Base-by-base conservation (phyloP, 1,284 basidiomycete species). In the Caloboletus inedulis region DNA sequence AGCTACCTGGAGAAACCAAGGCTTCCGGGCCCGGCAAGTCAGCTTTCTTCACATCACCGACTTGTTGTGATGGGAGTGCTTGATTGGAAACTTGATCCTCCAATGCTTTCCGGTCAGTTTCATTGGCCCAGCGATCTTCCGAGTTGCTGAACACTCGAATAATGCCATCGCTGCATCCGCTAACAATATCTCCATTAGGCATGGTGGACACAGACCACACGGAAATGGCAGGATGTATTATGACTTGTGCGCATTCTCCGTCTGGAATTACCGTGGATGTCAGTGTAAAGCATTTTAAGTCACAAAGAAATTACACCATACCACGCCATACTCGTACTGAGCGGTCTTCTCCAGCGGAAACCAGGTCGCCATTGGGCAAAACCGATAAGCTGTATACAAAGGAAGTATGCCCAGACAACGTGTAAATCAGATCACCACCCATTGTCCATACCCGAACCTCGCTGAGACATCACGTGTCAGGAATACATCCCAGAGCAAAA, bases 311-410 rank as follows among this genome's bases (percentile, higher is more conserved):
- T 35, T 45, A 46, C 33, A 54, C 50, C 52, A 33, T 63, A 83
- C 85, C 82, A 62, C 78, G 78, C 92, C 92, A 95, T 30, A 95
- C 74, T 25, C 91, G 78, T 25, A 92, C 79, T 2, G 84, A 86
- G 36, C 91, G 84, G 66, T 95, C 92, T 68, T 95, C 92, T 13
- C 91, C 91, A 13, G 85, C 81, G 42, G 85, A 88, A 14, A 91
- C 80, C 6, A 91, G 77, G 47, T 87, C 87, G 6, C 86, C 84
- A 49, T 77, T 81, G 0, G 88, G 87, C n/a, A 98, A 77, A 14
- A 89, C 80, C 0, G 89, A 82, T 9, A 99, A 71, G 43, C 89
- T 88, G 74, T 99, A 99, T 19, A 99, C 93, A 69, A 98, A 99
- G 23, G 94, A 96, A 1, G 94, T 96, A 69, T 98, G 96, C 0